Percentiles rank a stretch among this genome's conserved stretches.
phyloP scores from a whole-genome alignment of 202 grass and related monocot species.

The Panicum hallii region DNA sequence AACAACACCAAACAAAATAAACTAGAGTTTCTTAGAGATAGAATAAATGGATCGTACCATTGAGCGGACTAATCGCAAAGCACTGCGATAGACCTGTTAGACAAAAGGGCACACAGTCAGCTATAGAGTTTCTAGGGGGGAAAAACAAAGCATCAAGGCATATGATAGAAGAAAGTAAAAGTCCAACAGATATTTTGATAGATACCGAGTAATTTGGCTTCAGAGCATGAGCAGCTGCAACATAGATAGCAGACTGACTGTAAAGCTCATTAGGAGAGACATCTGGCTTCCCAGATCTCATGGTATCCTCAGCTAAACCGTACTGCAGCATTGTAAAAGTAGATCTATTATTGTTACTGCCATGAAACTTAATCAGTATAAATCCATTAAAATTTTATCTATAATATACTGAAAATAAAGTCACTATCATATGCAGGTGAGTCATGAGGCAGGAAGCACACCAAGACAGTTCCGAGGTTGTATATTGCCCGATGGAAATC shows the following conservation, averaged over 20 bases:
- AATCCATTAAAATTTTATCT: background rate
- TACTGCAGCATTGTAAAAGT: constrained; percentile 63
- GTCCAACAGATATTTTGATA: background rate
- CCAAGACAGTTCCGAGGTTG: constrained; percentile 98
- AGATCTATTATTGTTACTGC: constrained; percentile 20
- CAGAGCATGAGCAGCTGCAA: constrained; percentile 97
- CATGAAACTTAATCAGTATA: constrained; percentile 20
- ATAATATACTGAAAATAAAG: constrained; percentile 16
- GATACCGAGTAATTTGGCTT: constrained; percentile 94
- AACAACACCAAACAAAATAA: constrained; percentile 20
- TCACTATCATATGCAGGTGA: constrained; percentile 21
- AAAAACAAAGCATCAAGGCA: constrained; percentile 8
- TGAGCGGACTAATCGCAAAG: constrained; percentile 82
- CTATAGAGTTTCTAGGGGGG: background rate
- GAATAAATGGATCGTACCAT: constrained; percentile 60
- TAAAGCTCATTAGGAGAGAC: constrained; percentile 82
- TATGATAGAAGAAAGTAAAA: background rate
- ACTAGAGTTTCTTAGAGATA: constrained; percentile 28
- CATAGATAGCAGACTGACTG: constrained; percentile 98
- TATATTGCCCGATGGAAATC: constrained; percentile 99
- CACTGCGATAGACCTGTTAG: constrained; percentile 93
- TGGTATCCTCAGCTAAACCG: constrained; percentile 96
- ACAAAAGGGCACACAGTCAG: constrained; percentile 19
- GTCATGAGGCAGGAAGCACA: constrained; percentile 45
- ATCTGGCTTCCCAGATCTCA: constrained; percentile 83